Evolutionary conservation across 192 early-diverging fungal genomes (phyloP).

Genomic region (Mortierella claussenii): DNA sequence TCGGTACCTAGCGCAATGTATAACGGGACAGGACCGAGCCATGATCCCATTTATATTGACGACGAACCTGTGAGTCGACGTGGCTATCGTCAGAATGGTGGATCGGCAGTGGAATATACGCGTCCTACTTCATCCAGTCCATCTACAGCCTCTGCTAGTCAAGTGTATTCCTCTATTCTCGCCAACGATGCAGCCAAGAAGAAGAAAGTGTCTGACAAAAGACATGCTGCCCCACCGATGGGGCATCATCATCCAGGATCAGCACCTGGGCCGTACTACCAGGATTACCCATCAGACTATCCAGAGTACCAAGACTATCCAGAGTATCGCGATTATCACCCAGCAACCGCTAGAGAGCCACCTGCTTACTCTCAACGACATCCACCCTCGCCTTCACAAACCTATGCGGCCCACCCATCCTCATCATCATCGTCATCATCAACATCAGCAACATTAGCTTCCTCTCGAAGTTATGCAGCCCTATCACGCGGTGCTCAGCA

Average conservation of each 20-base stretch:
- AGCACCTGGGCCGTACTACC: background rate
- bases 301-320: slow-evolving; percentile 3
- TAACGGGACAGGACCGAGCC: slow-evolving; percentile 12
- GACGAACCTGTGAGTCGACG: background rate
- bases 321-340: slow-evolving; percentile 7
- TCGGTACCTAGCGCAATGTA: background rate
- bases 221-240: background rate
- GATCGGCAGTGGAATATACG: background rate
- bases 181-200: slow-evolving; percentile 8
- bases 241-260: background rate
- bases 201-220: slow-evolving; percentile 5
- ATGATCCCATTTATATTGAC: slow-evolving; percentile 13
- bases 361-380: slow-evolving; percentile 2
- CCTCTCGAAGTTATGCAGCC: background rate
- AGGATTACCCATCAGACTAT: background rate
- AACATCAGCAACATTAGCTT: too few species aligned
- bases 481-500: background rate
- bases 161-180: background rate
- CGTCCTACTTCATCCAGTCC: background rate
- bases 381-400: slow-evolving; percentile 8
- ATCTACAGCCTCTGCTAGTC: background rate
- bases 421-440: background rate
- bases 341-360: slow-evolving; percentile 2
- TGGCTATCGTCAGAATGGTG: slow-evolving; percentile 4
- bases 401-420: background rate